Conservation (phyloP, 2,329 filamentous ascomycete species). For the Cryphonectria carpinicola region DNA sequence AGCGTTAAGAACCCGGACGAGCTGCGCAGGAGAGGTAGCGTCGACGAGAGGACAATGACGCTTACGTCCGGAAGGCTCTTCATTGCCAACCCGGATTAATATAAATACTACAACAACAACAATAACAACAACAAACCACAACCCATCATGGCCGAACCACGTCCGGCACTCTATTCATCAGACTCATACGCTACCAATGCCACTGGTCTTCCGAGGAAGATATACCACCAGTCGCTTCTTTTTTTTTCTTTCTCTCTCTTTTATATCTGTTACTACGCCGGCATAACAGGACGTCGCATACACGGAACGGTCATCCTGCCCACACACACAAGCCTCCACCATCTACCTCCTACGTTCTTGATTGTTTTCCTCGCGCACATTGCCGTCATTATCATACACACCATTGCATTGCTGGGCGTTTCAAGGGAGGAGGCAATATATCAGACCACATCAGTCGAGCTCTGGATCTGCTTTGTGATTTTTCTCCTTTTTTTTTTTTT, state of each 20-base stretch:
- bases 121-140: background rate
- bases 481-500: background rate
- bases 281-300: conserved; percentile 13
- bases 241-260: conserved; percentile 2
- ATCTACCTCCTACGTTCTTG: background rate
- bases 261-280: conserved; percentile 1
- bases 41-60: conserved; percentile 80
- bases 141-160: background rate
- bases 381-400: conserved; percentile 13
- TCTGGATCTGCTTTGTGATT: conserved; percentile 11
- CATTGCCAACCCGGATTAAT: conserved; percentile 80
- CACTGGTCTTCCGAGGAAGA: conserved; percentile 4
- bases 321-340: conserved; percentile 15
- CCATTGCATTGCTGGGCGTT: conserved; percentile 31
- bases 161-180: conserved; percentile 12
- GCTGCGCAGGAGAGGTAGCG: conserved; percentile 75
- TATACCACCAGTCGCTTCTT: conserved; percentile 25
- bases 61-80: conserved; percentile 75
- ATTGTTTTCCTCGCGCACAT: too few species aligned
- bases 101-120: background rate
- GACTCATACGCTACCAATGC: background rate
- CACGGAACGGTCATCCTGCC: conserved; percentile 16
- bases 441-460: conserved; percentile 17
- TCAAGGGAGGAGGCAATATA: conserved; percentile 11
- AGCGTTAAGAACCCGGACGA: conserved; percentile 72